Evolutionary conservation across 2,329 filamentous ascomycete genomes (phyloP).

Genomic region (Fonsecaea nubica): DNA sequence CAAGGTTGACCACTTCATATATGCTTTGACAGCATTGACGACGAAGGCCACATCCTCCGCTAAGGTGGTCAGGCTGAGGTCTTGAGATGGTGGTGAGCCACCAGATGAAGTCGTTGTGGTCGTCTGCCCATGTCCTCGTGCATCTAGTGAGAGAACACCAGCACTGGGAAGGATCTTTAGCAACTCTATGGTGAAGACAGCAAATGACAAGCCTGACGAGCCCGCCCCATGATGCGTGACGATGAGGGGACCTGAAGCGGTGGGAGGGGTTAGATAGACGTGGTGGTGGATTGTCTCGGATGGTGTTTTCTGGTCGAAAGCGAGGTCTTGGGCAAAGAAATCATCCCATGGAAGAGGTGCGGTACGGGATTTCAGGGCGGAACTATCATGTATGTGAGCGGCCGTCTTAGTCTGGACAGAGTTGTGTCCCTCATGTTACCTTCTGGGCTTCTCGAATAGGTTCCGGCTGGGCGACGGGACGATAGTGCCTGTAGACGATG

Average conservation of each 20-base stretch:
- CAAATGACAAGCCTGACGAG: slow-evolving; percentile 91
- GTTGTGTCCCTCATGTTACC: slow-evolving; percentile 55
- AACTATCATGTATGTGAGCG: slow-evolving; percentile 15
- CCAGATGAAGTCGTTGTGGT: slow-evolving; percentile 29
- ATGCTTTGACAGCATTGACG: slow-evolving; percentile 68
- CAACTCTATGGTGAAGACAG: slow-evolving; percentile 77
- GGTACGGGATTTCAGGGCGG: slow-evolving; percentile 49
- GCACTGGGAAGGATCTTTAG: slow-evolving; percentile 77
- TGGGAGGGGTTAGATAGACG: slow-evolving; percentile 83
- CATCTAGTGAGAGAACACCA: slow-evolving; percentile 84
- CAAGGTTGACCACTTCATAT: slow-evolving; percentile 74
- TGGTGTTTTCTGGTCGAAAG: slow-evolving; percentile 58
- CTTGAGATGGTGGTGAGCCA: slow-evolving; percentile 47
- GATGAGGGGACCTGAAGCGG: slow-evolving; percentile 75
- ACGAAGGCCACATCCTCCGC: slow-evolving; percentile 74
- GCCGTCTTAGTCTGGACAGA: not conserved
- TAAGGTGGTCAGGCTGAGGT: slow-evolving; percentile 76
- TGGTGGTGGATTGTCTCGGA: slow-evolving; percentile 70
- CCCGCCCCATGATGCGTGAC: slow-evolving; percentile 95
- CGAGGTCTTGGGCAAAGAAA: slow-evolving; percentile 89
- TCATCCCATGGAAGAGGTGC: slow-evolving; percentile 82
- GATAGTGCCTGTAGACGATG: slow-evolving; percentile 90
- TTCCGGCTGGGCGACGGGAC: slow-evolving; percentile 77
- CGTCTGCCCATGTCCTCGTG: slow-evolving; percentile 82
- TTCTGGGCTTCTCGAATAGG: slow-evolving; percentile 73